Percentiles rank a stretch among this genome's conserved stretches.
Evolutionary conservation across 768 basidiomycete species (phyloP).

Genomic region (Podaxis rugospora): DNA sequence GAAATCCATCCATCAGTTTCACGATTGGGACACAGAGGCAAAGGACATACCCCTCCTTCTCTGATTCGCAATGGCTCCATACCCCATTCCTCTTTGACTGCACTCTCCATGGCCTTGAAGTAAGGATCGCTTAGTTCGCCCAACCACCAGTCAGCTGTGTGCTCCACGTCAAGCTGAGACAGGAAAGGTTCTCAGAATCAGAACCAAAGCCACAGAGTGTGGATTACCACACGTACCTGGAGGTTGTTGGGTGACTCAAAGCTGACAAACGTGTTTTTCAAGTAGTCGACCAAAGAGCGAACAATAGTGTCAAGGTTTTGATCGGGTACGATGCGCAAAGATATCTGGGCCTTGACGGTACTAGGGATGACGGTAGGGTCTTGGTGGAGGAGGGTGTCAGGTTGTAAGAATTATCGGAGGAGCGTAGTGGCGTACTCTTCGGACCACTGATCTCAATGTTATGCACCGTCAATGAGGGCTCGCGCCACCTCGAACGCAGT

Average conservation of each 20-base stretch:
- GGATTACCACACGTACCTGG: slow-evolving; percentile 43
- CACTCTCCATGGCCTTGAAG: slow-evolving; percentile 81
- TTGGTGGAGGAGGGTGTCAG: slow-evolving; percentile 20
- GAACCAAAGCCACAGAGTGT: neutral
- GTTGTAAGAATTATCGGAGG: neutral
- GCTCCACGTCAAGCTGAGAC: slow-evolving; percentile 67
- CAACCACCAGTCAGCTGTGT: slow-evolving; percentile 95
- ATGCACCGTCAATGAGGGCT: slow-evolving; percentile 88
- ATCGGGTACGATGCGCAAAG: slow-evolving; percentile 92
- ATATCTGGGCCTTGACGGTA: slow-evolving; percentile 78
- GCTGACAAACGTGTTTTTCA: slow-evolving; percentile 52
- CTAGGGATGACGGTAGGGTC: slow-evolving; percentile 89
- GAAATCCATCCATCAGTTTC: neutral
- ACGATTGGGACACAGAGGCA: neutral
- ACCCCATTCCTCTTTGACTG: slow-evolving; percentile 86
- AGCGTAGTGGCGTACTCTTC: slow-evolving; percentile 48
- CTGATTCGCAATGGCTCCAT: slow-evolving; percentile 81
- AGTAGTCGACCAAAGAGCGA: slow-evolving; percentile 50
- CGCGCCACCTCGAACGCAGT: slow-evolving; percentile 79
- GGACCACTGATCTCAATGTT: slow-evolving; percentile 81
- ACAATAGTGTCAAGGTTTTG: slow-evolving; percentile 75
- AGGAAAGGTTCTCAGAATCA: neutral
- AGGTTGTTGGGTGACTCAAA: slow-evolving; percentile 70
- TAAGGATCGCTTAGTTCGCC: slow-evolving; percentile 81
- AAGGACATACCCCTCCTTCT: slow-evolving; percentile 78